Evolutionary conservation across 805 yeast genomes (phyloP).

Genomic region (Cyberlindnera misumaiensis): DNA sequence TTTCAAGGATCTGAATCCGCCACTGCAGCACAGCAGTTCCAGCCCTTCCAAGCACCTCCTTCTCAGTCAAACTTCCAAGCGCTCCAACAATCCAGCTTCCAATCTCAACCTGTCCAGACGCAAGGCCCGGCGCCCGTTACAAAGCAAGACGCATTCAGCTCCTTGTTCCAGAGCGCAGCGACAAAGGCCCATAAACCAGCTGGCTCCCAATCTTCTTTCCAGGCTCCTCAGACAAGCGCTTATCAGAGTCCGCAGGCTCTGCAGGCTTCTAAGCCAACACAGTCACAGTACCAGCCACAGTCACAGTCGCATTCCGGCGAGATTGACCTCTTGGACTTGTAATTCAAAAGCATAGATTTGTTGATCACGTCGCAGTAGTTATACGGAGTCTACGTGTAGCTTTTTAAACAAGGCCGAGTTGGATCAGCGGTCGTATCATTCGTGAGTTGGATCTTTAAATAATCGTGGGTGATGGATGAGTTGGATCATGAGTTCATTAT

Average conservation of each 20-base stretch:
- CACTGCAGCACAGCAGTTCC: constrained; percentile 22
- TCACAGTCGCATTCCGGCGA: constrained; percentile 5
- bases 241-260: no score
- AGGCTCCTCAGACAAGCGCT: no score
- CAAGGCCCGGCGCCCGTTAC: constrained; percentile 33
- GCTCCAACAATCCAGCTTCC: constrained; percentile 3
- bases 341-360: not conserved
- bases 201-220: not conserved
- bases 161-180: constrained; percentile 61
- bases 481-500: constrained; percentile 1
- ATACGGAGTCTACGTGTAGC: not conserved
- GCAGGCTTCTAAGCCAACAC: no score
- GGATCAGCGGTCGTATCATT: constrained; percentile 1
- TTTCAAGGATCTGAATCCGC: constrained; percentile 55
- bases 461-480: constrained; percentile 2
- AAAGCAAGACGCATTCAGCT: constrained; percentile 63
- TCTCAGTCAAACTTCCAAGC: constrained; percentile 4
- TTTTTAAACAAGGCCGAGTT: not conserved
- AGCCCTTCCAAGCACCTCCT: constrained; percentile 15
- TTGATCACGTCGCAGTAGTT: no score
- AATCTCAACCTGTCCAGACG: constrained; percentile 13
- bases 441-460: constrained; percentile 1
- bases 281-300: not conserved
- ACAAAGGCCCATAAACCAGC: constrained; percentile 23
- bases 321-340: constrained; percentile 11